Evolutionary conservation across 192 early-diverging fungal genomes (phyloP).

Genomic region (Umbelopsis sp.): DNA sequence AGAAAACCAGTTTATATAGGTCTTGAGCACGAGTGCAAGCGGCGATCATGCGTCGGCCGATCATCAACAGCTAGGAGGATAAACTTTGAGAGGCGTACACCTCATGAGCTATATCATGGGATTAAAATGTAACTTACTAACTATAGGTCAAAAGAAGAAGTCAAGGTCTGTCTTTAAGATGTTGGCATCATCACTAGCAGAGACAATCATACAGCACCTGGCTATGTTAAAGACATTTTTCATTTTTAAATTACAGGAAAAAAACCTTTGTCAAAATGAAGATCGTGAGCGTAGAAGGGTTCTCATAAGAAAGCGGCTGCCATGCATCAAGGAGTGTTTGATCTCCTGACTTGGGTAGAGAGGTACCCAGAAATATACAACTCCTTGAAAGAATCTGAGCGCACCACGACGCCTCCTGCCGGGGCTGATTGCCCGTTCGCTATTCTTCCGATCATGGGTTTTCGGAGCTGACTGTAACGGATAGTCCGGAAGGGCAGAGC

Average conservation of each 20-base stretch:
- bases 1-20: conserved; percentile 1
- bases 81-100: conserved; percentile 9
- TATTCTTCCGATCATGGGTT: too few relatives aligned
- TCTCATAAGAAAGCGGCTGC: not conserved
- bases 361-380: not conserved
- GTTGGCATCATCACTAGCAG: not conserved
- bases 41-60: conserved; percentile 23
- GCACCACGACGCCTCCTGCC: not conserved
- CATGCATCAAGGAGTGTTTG: conserved; percentile 21
- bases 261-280: not conserved
- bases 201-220: too few relatives aligned
- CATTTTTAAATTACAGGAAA: not conserved
- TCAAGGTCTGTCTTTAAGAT: not conserved
- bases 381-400: conserved; percentile 15
- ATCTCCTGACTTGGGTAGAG: not conserved
- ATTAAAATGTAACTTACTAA: not conserved
- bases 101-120: conserved; percentile 19
- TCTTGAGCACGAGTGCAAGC: conserved; percentile 6
- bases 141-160: not conserved
- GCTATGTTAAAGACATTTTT: not conserved
- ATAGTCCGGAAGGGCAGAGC: too few relatives aligned
- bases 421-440: too few relatives aligned
- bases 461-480: too few relatives aligned
- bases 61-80: conserved; percentile 17
- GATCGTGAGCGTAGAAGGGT: not conserved